Base-by-base conservation (phyloP, 2,329 filamentous ascomycete genomes). In the Colletotrichum sp. region DNA sequence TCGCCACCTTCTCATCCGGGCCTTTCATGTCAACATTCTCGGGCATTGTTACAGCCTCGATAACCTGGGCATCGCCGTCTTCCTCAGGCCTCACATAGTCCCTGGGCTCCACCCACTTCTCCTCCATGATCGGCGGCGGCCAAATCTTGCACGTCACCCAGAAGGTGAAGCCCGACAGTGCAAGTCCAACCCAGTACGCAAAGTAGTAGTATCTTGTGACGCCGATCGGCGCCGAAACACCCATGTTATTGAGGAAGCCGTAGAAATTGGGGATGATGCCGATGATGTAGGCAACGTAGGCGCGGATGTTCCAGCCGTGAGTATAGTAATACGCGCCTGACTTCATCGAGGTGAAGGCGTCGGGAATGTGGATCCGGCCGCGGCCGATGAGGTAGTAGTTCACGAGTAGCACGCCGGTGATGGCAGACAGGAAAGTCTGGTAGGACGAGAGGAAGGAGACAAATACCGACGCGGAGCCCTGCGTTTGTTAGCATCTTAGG, bases 161-260 rank as follows among this genome's bases (percentile, higher is more conserved):
- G 55, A 81, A 85, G 0, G 78, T 75, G 2, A 73, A 63, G 24
- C 82, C 81, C 9, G 79, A 80, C 13, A 92, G 82, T 68, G 88
- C 86, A 71, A 92, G 85, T 5, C 88, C 87, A 7, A 91, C 89
- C 78, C 88, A 87, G 71, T 88, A 89, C 1, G 90, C 90, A 28
- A 92, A 84, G 76, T 90, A 90, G 78, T 92, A 92, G 81, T 92
- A 91, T 18, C 81, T 79, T 1, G 80, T 82, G 4, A 85, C 79
- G 0, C 81, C 82, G 0, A 81, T 6, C 2, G 85, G 85, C 0
- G 82, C 83, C 0, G 65, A 5, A 6, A 87, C 83, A 3, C 85
- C 86, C 82, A 87, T 84, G 26, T 85, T 83, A 72, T 84, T 81
- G 3, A 87, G 78, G 61, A 87, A 87, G 1, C 85, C 85, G 61